Evolutionary conservation across 345 rosid genomes (phyloP), one percentile per base, ranked within the genome.

Genomic region (Mangifera indica): DNA sequence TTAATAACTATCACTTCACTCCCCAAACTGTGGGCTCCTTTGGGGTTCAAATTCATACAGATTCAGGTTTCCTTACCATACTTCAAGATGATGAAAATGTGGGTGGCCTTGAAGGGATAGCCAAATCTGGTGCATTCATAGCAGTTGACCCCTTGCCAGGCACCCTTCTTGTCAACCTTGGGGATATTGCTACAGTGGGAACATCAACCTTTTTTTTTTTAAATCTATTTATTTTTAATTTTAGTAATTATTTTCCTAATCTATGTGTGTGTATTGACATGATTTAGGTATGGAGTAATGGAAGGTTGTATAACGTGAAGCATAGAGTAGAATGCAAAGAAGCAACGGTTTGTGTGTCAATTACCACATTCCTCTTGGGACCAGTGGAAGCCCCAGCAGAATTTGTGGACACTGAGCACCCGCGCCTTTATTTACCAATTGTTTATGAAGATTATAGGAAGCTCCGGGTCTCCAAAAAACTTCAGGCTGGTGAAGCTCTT

Each of bases 51-150:
- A 60, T 89, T 10, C 97, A 90, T 74, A 88, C 96, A 0, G 96
- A 91, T 81, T 91, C 91, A 0, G 88, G 96, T 0, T 91, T 93
- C 66, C 74, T 91, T 32, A 86, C 96, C 1, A 80, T 91, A 37
- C 91, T 90, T 77, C 97, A 91, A 74, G 97, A 91, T 0, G 97
- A 91, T 57, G 96, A 90, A 77, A 79, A 83, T 46, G 85, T 85
- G 37, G 90, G 91, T 10, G 89, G 96, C 0, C 91, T 88, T 21
- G 93, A 91, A 70, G 93, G 85, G 51, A 88, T 91, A 88, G 85
- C 87, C 72, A 69, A 15, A 21, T 72, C 83, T 24, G 88, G 92
- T 46, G 69, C 29, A 4, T 93, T 83, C 52, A 62, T 84, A 4
- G 80, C 87, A 4, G 85, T 85, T 29, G 81, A 81, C 46, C 97